Percentiles rank a stretch among this genome's conserved stretches.
phyloP scores from a whole-genome alignment of 2,329 filamentous ascomycete species.

The Cladosporium sp. region DNA sequence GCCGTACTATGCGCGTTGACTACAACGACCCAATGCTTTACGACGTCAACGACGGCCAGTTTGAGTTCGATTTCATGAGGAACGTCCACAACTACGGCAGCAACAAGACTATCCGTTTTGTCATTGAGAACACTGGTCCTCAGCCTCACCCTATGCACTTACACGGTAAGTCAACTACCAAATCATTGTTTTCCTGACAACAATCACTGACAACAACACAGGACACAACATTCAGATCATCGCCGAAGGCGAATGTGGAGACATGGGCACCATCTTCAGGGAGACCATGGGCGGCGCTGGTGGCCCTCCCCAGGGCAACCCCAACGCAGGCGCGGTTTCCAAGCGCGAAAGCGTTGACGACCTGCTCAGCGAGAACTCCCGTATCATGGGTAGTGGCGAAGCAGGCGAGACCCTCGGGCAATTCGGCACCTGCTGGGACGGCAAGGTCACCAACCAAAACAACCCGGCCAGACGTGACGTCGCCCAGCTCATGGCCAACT shows the following conservation, averaged over 20 bases:
- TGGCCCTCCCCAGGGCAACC: not conserved
- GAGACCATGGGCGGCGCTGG: not conserved
- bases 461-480: conserved; percentile 37
- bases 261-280: not conserved
- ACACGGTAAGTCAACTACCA: conserved; percentile 29
- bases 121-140: conserved; percentile 34
- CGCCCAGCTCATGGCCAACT: conserved; percentile 25
- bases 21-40: conserved; percentile 36
- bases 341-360: not conserved
- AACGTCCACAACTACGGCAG: conserved; percentile 38
- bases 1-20: conserved; percentile 45
- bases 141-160: conserved; percentile 38
- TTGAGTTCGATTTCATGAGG: conserved; percentile 23
- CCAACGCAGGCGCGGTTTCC: not conserved
- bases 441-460: conserved; percentile 29
- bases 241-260: conserved; percentile 32
- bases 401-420: conserved; percentile 4
- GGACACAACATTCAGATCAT: conserved; percentile 41
- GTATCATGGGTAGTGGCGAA: not conserved
- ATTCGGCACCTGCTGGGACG: conserved; percentile 31
- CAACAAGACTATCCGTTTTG: conserved; percentile 34
- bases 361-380: not conserved
- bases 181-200: not conserved
- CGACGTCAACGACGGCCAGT: conserved; percentile 33
- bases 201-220: not conserved